Evolutionary conservation across 192 early-diverging fungal genomes (phyloP), one percentile per base, ranked within the genome.

Genomic region (Umbelopsis ramanniana): DNA sequence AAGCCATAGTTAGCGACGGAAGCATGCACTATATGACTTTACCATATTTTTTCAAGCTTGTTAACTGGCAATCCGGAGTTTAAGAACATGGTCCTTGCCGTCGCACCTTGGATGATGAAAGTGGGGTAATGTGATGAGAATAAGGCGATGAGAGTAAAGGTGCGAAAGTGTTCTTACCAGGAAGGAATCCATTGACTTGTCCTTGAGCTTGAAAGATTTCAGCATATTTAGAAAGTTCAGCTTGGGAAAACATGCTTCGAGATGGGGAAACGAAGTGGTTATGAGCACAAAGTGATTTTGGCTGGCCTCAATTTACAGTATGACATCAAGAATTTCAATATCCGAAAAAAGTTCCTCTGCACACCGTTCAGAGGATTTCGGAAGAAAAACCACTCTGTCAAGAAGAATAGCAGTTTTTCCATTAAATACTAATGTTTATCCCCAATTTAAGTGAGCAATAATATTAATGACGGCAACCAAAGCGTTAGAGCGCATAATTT

Each of bases 151-250:
- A 45, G 12, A 23, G 15, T 24, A 19, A 9, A 14, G 2, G 9
- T 47, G 0, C 17, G 1, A 45, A 15, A 22, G 33, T 43, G 40
- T 43, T 43, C 55, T 48, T 76, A 88, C 86, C 87, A 48, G 80
- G 67, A 76, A 88, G 76, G 69, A 79, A 85, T 50, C 87, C 87
- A 53, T 82, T 82, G 14, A 81, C 71, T 48, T 84, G 85, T 37
- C 81, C 79, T 50, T 80, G 78, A 33, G 80, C 83, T 35, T 80
- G 53, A 66, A 88, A 88, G 37, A 88, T 88, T 70, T 84, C 85
- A 19, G 81, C 80, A 71, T 86, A 88, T 63, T 86, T 85, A 46
- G 76, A 74, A 24, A 77, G 67, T 53, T 87, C 86, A 71, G 79
- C 84, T 24, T 67, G 81, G 37, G 82, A 74, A 68, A 84, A 63